phyloP scores from a whole-genome alignment of 768 basidiomycete genomes.

The Tephrocybe sp. region DNA sequence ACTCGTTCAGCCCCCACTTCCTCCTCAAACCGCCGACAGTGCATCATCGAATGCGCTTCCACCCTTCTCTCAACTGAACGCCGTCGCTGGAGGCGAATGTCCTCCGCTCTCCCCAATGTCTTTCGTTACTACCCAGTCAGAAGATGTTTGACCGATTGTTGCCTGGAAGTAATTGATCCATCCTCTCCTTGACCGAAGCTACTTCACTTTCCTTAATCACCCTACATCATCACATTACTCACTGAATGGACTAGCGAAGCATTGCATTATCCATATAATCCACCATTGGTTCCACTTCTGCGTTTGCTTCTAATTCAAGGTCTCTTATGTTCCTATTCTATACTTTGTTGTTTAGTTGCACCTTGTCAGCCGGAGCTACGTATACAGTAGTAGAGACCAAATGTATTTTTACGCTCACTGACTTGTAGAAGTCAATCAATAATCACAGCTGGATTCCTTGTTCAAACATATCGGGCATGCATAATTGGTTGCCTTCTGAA shows the following conservation, averaged over 20 bases:
- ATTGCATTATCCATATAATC: conserved; percentile 38
- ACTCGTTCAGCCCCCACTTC: conserved; percentile 50
- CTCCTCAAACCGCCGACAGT: conserved; percentile 37
- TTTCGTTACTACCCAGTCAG: conserved; percentile 44
- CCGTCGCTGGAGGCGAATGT: conserved; percentile 76
- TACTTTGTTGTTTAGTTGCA: conserved; percentile 43
- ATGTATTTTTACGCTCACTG: conserved; percentile 52
- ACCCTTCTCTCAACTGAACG: conserved; percentile 80
- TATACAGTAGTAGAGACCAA: conserved; percentile 48
- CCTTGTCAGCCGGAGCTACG: conserved; percentile 43
- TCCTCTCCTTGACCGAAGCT: conserved; percentile 13
- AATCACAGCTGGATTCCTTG: conserved; percentile 1
- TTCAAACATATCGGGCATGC: background rate
- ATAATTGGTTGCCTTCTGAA: no score
- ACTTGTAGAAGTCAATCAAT: conserved; percentile 21
- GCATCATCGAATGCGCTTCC: conserved; percentile 24
- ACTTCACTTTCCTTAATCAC: conserved; percentile 23
- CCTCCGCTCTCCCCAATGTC: conserved; percentile 77
- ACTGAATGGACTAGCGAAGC: conserved; percentile 39
- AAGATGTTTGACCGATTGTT: conserved; percentile 36
- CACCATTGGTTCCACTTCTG: conserved; percentile 30
- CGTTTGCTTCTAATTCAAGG: conserved; percentile 25
- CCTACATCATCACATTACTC: conserved; percentile 25
- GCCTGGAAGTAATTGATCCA: no score
- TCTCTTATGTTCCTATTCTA: conserved; percentile 25